Conservation (phyloP, 2,329 filamentous ascomycete species). For the Fusarium udum region DNA sequence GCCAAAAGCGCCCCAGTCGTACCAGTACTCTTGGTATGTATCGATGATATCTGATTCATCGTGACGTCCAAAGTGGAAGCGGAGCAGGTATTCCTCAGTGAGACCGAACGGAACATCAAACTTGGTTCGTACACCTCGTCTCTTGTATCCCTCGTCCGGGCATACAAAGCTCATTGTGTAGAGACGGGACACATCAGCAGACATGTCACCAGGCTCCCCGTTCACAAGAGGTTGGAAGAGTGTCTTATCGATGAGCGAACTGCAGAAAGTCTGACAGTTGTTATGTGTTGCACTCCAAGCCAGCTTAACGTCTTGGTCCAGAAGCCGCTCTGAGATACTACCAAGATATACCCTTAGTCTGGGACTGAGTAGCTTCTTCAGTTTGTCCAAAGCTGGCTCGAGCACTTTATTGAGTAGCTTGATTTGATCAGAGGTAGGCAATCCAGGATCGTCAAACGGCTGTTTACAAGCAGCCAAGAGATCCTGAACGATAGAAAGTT, state of each 20-base stretch:
- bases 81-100: constrained; percentile 55
- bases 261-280: constrained; percentile 52
- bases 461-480: constrained; percentile 40
- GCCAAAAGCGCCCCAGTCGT: constrained; percentile 55
- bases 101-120: constrained; percentile 52
- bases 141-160: constrained; percentile 41
- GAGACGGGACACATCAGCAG: constrained; percentile 20
- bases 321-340: constrained; percentile 44
- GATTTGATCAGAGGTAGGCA: constrained; percentile 20
- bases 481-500: constrained; percentile 43
- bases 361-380: constrained; percentile 40
- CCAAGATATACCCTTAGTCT: constrained; percentile 45
- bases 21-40: constrained; percentile 56
- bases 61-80: constrained; percentile 51
- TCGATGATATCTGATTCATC: constrained; percentile 56
- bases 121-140: constrained; percentile 44
- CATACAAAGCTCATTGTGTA: constrained; percentile 55
- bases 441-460: constrained; percentile 33
- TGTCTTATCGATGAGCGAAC: constrained; percentile 46
- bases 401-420: constrained; percentile 23
- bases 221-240: constrained; percentile 44
- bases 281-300: constrained; percentile 47
- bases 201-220: background rate
- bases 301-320: constrained; percentile 41
- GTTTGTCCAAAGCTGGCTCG: constrained; percentile 15